Conservation (phyloP, 2,329 filamentous ascomycete species). For the Fusarium sp. region DNA sequence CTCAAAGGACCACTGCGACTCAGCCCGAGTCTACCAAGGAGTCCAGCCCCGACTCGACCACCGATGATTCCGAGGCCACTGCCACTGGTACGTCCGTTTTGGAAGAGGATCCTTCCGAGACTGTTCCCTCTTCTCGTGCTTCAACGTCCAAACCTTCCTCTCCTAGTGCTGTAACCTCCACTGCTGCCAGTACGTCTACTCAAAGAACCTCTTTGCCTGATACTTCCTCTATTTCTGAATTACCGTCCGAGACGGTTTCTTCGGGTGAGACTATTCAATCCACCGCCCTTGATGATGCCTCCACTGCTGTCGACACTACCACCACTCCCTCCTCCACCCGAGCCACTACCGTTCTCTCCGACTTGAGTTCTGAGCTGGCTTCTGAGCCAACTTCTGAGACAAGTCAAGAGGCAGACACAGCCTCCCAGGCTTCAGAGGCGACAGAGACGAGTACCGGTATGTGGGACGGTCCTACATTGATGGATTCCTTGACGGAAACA, state of each 20-base stretch:
- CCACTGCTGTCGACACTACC: constrained; percentile 32
- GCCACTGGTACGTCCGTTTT: constrained; percentile 50
- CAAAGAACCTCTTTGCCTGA: constrained; percentile 48
- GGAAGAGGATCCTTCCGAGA: constrained; percentile 47
- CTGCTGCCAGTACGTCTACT: constrained; percentile 53
- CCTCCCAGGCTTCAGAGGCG: constrained; percentile 31
- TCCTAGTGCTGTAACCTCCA: constrained; percentile 43
- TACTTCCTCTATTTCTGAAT: constrained; percentile 49
- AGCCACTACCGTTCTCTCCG: constrained; percentile 18
- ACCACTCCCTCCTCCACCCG: constrained; percentile 26
- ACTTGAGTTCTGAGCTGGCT: constrained; percentile 7
- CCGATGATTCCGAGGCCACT: constrained; percentile 46
- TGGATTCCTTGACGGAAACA: constrained; percentile 19
- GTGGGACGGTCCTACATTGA: constrained; percentile 46
- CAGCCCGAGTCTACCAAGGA: constrained; percentile 26
- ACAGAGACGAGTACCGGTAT: constrained; percentile 49
- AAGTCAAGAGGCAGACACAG: constrained; percentile 29
- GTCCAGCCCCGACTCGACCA: constrained; percentile 37
- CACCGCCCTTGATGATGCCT: constrained; percentile 35
- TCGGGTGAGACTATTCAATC: constrained; percentile 44
- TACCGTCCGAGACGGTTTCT: constrained; percentile 46
- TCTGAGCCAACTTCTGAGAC: constrained; percentile 22
- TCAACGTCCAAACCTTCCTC: constrained; percentile 48
- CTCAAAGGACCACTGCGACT: constrained; percentile 24
- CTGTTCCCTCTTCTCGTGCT: constrained; percentile 48